Conservation (phyloP, 139 green algal genomes). For the Volvox africanus region DNA sequence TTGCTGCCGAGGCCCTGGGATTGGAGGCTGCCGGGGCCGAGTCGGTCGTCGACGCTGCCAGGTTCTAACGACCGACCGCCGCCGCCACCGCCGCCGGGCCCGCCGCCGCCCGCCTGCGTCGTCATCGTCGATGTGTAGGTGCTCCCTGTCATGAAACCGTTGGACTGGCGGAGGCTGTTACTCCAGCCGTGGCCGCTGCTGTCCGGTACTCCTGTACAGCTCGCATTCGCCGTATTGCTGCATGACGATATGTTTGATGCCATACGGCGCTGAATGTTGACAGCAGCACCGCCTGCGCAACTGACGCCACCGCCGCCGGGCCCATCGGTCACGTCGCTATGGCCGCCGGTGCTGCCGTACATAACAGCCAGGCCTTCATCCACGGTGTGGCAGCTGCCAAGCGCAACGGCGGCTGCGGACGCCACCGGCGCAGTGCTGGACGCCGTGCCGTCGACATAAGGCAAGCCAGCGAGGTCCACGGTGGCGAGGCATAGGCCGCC, state of each 20-base stretch:
- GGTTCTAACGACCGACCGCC: background rate
- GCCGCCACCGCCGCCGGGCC: background rate
- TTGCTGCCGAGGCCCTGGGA: background rate
- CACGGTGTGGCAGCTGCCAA: background rate
- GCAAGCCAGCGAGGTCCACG: background rate
- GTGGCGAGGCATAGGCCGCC: background rate
- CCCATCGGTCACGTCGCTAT: background rate
- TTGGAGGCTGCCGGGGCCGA: background rate
- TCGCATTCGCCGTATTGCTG: background rate
- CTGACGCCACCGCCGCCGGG: background rate
- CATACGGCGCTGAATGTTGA: background rate
- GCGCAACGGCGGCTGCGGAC: background rate
- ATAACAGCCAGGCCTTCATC: background rate
- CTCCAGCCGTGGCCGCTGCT: constrained; percentile 13
- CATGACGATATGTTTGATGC: background rate
- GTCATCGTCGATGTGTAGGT: background rate
- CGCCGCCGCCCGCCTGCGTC: background rate
- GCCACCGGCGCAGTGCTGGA: background rate
- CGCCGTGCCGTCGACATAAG: background rate
- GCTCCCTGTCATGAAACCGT: constrained; percentile 20
- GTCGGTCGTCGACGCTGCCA: constrained; percentile 2
- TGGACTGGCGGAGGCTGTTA: constrained; percentile 11
- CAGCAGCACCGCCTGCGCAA: background rate
- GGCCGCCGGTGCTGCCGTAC: constrained; percentile 22
- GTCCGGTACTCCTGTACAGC: background rate